phyloP scores from a whole-genome alignment of 306 rosid genomes.

The Cucurbita ficifolia region DNA sequence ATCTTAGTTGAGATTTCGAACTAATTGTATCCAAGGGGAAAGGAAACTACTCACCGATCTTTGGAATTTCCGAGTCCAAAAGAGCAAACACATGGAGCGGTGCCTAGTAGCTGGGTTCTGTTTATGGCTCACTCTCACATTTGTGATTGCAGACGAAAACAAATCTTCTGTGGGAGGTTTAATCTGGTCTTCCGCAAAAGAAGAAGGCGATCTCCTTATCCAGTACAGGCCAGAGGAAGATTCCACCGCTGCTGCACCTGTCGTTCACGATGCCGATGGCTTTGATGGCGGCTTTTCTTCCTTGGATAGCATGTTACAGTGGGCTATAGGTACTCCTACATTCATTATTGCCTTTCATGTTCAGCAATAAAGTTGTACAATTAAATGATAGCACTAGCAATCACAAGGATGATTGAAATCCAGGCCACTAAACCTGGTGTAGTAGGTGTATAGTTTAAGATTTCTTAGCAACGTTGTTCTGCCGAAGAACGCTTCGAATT shows the following conservation, averaged over 20 bases:
- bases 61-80: neutral
- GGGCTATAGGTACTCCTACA: constrained; percentile 53
- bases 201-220: constrained; percentile 31
- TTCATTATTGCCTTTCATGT: neutral
- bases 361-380: neutral
- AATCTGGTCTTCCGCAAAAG: constrained; percentile 33
- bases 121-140: neutral
- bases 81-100: neutral
- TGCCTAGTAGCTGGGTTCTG: neutral
- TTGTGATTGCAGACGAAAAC: neutral
- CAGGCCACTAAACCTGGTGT: neutral
- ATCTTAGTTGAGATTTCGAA: neutral
- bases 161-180: constrained; percentile 12
- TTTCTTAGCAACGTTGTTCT: neutral
- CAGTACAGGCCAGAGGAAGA: constrained; percentile 9
- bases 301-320: constrained; percentile 75
- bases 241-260: neutral
- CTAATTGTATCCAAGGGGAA: neutral
- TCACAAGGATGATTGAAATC: neutral
- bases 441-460: neutral
- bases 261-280: constrained; percentile 8
- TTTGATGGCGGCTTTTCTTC: constrained; percentile 80
- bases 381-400: neutral
- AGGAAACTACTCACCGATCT: neutral
- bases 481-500: neutral